Evolutionary conservation across 306 rosid species (phyloP).

Genomic region (Pyrus bretschneideri): DNA sequence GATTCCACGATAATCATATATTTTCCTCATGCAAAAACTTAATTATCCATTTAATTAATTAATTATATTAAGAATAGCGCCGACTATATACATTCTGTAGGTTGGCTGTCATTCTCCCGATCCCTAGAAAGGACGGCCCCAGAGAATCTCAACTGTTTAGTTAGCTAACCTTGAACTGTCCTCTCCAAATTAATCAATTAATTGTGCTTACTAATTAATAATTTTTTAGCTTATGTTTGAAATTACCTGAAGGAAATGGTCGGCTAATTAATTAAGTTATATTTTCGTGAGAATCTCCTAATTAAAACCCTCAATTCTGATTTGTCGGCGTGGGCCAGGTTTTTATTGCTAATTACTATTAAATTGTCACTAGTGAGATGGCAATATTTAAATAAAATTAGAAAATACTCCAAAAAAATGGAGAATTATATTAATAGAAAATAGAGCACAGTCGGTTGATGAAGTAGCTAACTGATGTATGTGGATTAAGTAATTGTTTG

Average conservation of each 20-base stretch:
- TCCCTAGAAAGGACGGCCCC: constrained; percentile 49
- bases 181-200: constrained; percentile 11
- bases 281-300: constrained; percentile 14
- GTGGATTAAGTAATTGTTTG: constrained; percentile 40
- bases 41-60: constrained; percentile 9
- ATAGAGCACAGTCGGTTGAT: constrained; percentile 21
- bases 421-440: background rate
- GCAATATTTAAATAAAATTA: background rate
- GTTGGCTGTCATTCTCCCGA: constrained; percentile 57
- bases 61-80: constrained; percentile 22
- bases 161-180: constrained; percentile 39
- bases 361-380: background rate
- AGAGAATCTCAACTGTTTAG: constrained; percentile 51
- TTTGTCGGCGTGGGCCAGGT: constrained; percentile 51
- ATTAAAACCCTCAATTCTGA: constrained; percentile 41
- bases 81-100: constrained; percentile 56
- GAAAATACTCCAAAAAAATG: background rate
- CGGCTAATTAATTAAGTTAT: constrained; percentile 28
- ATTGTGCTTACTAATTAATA: constrained; percentile 10
- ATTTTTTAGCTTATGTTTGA: constrained; percentile 22
- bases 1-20: background rate
- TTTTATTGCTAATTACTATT: background rate
- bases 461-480: constrained; percentile 5
- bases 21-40: background rate
- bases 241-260: constrained; percentile 34